These are phyloP conservation scores for Lactarius evosmus DNA, from an alignment of 768 basidiomycete species.

Conservation along the genomic window DNA sequence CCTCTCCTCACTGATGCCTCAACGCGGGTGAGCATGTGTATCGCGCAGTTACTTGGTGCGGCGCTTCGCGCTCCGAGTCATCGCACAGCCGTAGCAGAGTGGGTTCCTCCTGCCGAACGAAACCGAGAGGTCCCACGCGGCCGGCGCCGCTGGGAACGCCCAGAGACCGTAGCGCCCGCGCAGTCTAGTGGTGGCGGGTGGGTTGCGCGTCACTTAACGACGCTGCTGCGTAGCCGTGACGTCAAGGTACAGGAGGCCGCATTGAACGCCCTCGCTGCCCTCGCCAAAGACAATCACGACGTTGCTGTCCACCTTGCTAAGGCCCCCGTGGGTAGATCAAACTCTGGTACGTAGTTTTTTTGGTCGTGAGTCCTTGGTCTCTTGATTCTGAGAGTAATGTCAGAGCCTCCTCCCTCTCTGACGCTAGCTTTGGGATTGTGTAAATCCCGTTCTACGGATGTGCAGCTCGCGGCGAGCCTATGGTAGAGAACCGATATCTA, in stretches of 20 bases:
- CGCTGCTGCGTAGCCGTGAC: conserved; percentile 50
- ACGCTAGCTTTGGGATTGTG: conserved; percentile 47
- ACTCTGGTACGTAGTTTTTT: conserved; percentile 8
- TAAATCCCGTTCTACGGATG: conserved; percentile 56
- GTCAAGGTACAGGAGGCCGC: conserved; percentile 66
- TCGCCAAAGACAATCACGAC: conserved; percentile 58
- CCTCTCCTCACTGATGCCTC: conserved; percentile 54
- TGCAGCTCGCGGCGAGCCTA: conserved; percentile 67
- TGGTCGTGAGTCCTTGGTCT: neutral
- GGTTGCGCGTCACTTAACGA: conserved; percentile 51
- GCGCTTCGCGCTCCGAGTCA: conserved; percentile 50
- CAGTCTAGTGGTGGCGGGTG: conserved; percentile 46
- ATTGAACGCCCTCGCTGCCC: conserved; percentile 58
- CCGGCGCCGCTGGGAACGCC: conserved; percentile 74
- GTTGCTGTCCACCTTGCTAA: conserved; percentile 52
- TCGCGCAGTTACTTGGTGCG: conserved; percentile 57
- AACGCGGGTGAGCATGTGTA: conserved; percentile 43
- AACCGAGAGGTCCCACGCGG: conserved; percentile 48
- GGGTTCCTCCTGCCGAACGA: conserved; percentile 59
- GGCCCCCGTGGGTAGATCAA: conserved; percentile 18
- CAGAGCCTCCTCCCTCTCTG: conserved; percentile 38
- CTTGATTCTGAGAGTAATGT: no score
- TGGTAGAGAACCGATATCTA: conserved; percentile 44
- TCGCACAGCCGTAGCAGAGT: conserved; percentile 51
- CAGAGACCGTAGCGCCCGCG: conserved; percentile 41